Evolutionary conservation across 441 rosid species (phyloP), one percentile per base, ranked within the genome.

Genomic region (Pelargonium fulgidum): DNA sequence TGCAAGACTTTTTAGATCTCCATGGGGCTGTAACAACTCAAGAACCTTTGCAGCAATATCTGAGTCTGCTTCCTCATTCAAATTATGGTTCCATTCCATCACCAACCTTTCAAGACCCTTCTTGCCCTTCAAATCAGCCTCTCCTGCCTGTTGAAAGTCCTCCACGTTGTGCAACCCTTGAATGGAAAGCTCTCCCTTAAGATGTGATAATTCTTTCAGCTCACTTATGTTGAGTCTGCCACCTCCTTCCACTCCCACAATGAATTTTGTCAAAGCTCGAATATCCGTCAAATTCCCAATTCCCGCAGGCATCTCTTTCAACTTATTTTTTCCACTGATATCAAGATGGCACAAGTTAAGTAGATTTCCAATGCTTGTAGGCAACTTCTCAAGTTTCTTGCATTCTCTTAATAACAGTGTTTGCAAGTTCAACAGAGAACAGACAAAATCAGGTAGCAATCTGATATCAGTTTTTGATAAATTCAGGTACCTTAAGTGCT

Each of bases 101-200:
- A 22, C 22, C 56, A 75, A 24, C 4, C 24, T 65, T 29, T 67
- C 67, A 56, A 75, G 70, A 29, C 67, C 47, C 4, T 20, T 1
- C 36, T 29, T 29, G 36, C 36, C 36, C 0, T 0, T 29, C 36
- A 29, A 29, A 29, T 29, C 0, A 29, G 79, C 72, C 41, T 39
- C 29, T 29, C 45, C 54, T 16, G 69, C 79, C 26, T 72, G 72
- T 56, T 45, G 33, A 54, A 54, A 62, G 36, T 62, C 78, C 20
- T 50, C 16, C 19, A 75, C 78, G 29, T 61, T 45, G 16, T 70
- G 61, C 68, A 76, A 56, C 22, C 48, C 64, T 13, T 9, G 29
- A 47, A 76, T 48, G 12, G n/a, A 36, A 22, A 76, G 72, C 50
- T 62, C 10, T 19, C 72, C 69, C 24, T 11, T 39, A 45, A 76